Conservation (phyloP, 352 stramenopile species). For the Globisporangium canariense region DNA sequence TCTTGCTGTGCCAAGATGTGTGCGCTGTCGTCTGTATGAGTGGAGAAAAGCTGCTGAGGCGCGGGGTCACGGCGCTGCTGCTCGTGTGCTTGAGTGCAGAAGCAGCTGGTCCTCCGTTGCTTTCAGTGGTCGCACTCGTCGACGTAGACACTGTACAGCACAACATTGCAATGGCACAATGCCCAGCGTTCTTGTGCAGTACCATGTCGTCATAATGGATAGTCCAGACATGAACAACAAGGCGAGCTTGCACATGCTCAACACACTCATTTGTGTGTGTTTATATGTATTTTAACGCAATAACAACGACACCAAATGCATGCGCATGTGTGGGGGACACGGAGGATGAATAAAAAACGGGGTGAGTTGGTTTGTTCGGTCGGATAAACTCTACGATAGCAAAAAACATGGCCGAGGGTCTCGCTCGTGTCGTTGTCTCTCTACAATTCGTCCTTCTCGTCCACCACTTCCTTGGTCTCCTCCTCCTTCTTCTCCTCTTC, state of each 20-base stretch:
- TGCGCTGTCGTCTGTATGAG: neutral
- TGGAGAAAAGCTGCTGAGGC: neutral
- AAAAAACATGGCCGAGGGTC: constrained; percentile 6
- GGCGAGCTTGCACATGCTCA: neutral
- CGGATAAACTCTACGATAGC: constrained; percentile 15
- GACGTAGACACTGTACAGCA: neutral
- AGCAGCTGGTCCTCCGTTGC: neutral
- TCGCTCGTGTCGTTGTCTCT: constrained; percentile 7
- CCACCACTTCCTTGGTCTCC: constrained; percentile 16
- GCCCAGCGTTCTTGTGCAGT: neutral
- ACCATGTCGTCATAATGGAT: neutral
- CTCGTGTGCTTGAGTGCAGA: neutral
- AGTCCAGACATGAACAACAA: too few species aligned
- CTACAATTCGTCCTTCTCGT: constrained; percentile 59
- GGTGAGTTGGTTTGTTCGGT: neutral
- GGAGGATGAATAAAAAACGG: constrained; percentile 11
- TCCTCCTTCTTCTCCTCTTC: constrained; percentile 18
- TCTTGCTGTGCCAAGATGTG: neutral
- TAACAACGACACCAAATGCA: neutral
- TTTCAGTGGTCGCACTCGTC: neutral
- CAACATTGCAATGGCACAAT: neutral
- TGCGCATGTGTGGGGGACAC: neutral
- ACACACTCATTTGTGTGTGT: too few species aligned
- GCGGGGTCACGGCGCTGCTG: neutral
- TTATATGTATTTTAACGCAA: neutral